phyloP scores from a whole-genome alignment of 2,329 filamentous ascomycete species.

The Trematosphaeria pertusa region DNA sequence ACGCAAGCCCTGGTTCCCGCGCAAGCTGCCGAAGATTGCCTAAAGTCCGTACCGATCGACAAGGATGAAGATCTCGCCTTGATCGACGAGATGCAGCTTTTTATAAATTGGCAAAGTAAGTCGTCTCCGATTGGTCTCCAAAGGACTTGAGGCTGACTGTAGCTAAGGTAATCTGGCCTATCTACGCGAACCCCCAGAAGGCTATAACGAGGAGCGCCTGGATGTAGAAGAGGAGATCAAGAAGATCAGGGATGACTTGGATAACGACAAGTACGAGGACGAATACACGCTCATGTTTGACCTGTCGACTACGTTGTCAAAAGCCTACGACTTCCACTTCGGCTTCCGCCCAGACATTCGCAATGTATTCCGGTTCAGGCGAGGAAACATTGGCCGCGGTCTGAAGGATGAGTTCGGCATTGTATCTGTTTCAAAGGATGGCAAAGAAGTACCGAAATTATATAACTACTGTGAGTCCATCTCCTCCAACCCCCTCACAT shows the following conservation, averaged over 20 bases:
- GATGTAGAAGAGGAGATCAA: slow-evolving; percentile 38
- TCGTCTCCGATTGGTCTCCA: neutral
- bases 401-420: slow-evolving; percentile 25
- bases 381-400: slow-evolving; percentile 22
- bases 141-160: neutral
- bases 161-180: slow-evolving; percentile 35
- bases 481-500: neutral
- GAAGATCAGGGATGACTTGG: slow-evolving; percentile 27
- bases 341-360: slow-evolving; percentile 33
- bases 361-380: slow-evolving; percentile 30
- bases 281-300: slow-evolving; percentile 45
- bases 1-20: slow-evolving; percentile 21
- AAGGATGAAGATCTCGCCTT: slow-evolving; percentile 22
- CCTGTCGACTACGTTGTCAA: slow-evolving; percentile 27
- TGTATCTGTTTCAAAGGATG: slow-evolving; percentile 35
- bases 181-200: slow-evolving; percentile 35
- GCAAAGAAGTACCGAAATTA: slow-evolving; percentile 34
- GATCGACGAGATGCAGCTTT: slow-evolving; percentile 27
- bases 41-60: slow-evolving; percentile 35
- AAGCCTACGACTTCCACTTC: slow-evolving; percentile 44
- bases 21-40: slow-evolving; percentile 26
- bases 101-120: slow-evolving; percentile 33
- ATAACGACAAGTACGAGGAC: slow-evolving; percentile 31
- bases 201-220: slow-evolving; percentile 34
- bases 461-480: slow-evolving; percentile 30